A percentile compares a stretch with the other conserved stretches of the same genome.
Conservation (phyloP, 2,329 filamentous ascomycete species). For the Arthrocladium fulminans region DNA sequence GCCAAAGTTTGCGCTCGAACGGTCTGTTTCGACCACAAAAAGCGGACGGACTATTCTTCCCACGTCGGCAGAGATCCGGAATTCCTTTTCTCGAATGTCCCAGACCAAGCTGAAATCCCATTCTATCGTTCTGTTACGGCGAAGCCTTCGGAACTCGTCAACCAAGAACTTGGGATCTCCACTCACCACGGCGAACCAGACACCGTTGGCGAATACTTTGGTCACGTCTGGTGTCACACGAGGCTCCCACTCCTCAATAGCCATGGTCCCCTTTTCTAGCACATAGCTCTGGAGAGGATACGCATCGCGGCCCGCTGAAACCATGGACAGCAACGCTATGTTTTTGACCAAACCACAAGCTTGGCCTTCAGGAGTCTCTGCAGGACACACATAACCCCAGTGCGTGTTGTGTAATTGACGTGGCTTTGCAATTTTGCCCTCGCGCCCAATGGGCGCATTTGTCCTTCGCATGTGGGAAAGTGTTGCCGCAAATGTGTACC, state of each 20-base stretch:
- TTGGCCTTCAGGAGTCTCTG: conserved; percentile 95
- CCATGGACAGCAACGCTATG: conserved; percentile 93
- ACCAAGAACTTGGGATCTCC: conserved; percentile 81
- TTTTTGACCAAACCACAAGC: conserved; percentile 98
- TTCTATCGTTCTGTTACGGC: conserved; percentile 73
- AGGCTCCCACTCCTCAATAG: conserved; percentile 89
- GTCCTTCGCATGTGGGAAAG: conserved; percentile 93
- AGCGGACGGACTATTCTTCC: conserved; percentile 89
- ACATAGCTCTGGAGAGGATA: conserved; percentile 91
- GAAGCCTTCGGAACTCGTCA: conserved; percentile 64
- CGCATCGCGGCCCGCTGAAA: conserved; percentile 86
- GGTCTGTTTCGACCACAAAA: conserved; percentile 85
- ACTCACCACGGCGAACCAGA: conserved; percentile 86
- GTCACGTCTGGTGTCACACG: conserved; percentile 80
- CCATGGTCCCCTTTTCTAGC: conserved; percentile 80
- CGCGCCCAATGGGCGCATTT: conserved; percentile 93
- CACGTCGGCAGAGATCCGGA: conserved; percentile 97
- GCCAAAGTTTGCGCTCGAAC: conserved; percentile 63
- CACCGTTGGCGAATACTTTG: conserved; percentile 96
- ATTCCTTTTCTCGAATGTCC: conserved; percentile 93
- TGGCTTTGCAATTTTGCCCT: conserved; percentile 96
- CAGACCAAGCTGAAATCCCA: conserved; percentile 90
- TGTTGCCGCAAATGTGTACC: conserved; percentile 95
- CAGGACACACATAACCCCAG: conserved; percentile 94
- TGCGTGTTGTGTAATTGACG: conserved; percentile 97